A percentile compares a stretch with the other conserved stretches of the same genome.
Conservation (phyloP, 2,329 filamentous ascomycete species). For the Sclerotinia nivalis region DNA sequence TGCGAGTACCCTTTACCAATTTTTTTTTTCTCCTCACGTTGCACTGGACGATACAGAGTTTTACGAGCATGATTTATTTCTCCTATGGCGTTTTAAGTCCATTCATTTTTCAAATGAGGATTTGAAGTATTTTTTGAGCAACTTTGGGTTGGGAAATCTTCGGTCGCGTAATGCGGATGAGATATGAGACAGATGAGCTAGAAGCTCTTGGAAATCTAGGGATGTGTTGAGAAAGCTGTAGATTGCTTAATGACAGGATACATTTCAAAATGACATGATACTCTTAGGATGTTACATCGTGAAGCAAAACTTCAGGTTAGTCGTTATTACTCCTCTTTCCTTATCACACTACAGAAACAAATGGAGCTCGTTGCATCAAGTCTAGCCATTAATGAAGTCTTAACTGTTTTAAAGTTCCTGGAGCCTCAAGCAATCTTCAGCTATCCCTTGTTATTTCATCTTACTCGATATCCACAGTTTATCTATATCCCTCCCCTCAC, state of each 20-base stretch:
- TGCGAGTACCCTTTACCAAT: conserved; percentile 1
- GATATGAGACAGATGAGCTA: conserved; percentile 7
- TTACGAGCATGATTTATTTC: conserved; percentile 1
- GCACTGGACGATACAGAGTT: background rate
- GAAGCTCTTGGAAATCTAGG: conserved; percentile 10
- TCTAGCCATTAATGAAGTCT: conserved; percentile 7
- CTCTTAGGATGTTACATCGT: background rate
- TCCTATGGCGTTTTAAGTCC: background rate
- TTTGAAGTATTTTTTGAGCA: conserved; percentile 4
- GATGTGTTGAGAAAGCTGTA: background rate
- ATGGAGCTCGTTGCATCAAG: background rate
- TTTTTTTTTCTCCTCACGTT: background rate
- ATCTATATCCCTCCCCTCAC: background rate
- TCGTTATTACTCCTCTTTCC: background rate
- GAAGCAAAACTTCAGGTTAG: background rate
- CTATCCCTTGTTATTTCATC: background rate
- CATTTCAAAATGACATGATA: conserved; percentile 16
- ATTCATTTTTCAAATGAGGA: conserved; percentile 1
- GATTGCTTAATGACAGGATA: conserved; percentile 18
- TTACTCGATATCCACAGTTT: conserved; percentile 3
- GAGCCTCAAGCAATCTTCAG: background rate
- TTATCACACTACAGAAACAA: background rate
- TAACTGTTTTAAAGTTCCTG: background rate
- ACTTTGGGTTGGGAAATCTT: conserved; percentile 1
- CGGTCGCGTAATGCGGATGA: conserved; percentile 5